Base-by-base conservation (phyloP, 257 asterid species). In the Pogostemon cablin region DNA sequence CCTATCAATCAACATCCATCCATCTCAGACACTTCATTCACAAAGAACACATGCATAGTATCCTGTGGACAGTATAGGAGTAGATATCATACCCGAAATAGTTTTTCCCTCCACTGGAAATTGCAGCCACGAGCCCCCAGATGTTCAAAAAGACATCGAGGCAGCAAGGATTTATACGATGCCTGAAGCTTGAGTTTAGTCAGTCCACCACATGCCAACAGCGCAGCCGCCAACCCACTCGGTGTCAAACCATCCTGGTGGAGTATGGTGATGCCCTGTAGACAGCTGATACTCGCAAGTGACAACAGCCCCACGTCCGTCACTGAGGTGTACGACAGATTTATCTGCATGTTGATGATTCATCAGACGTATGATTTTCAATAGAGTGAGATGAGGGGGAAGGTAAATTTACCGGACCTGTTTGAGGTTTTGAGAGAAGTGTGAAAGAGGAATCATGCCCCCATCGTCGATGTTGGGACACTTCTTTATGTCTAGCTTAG, bases 41-140 rank as follows among this genome's bases (percentile, higher is more conserved):
- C 39, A 7, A 54, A 3, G 7, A 6, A 20, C 48, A 20, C 7
- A 15, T 56, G 62, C 15, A 55, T 55, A 25, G 32, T 25, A 25
- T 25, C 32, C 32, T 25, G 32, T 25, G 32, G 32, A 0, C 32
- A 25, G 32, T 10, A 37, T 9, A 2, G 46, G 17, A 8, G 52
- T 40, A 42, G 43, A 11, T 5, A 39, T n/a, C 60, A 55, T 50
- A 86, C 98, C 96, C 79, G 91, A 64, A 82, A 74, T 12, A 71
- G 69, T 75, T 91, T 91, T 3, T 84, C 84, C 71, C 95, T 86
- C 96, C 96, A 91, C 46, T 81, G 88, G 66, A 91, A 75, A 56
- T 65, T 72, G 73, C 96, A 91, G 48, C 98, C 96, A 2, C 96
- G 91, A 42, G 90, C 91, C 81, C 82, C 92, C 80, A 91, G 62